Percentiles rank a stretch among this genome's conserved stretches.
Evolutionary conservation across 768 basidiomycete genomes (phyloP).

Genomic region (Suillus hirtellus): DNA sequence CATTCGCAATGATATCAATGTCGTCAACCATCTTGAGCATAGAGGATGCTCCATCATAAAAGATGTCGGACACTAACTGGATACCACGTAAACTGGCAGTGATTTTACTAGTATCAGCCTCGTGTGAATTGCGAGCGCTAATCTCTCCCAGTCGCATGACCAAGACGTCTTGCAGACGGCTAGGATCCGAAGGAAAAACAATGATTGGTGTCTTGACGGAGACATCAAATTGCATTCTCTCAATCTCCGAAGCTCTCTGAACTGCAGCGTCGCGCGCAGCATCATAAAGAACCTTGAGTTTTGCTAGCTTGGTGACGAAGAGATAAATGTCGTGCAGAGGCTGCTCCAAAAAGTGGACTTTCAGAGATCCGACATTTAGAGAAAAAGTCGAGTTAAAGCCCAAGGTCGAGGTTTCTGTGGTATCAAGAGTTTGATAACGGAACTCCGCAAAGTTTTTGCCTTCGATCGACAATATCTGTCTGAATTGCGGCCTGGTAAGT

Average conservation of each 20-base stretch:
- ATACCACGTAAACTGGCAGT: conserved; percentile 81
- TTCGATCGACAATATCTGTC: conserved; percentile 88
- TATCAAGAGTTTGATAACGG: conserved; percentile 88
- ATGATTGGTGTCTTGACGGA: conserved; percentile 90
- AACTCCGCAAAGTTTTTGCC: conserved; percentile 94
- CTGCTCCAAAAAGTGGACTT: conserved; percentile 83
- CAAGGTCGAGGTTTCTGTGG: conserved; percentile 62
- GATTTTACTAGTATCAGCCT: conserved; percentile 55
- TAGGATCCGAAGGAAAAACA: conserved; percentile 74
- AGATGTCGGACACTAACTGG: conserved; percentile 72
- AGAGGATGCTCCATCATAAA: conserved; percentile 47
- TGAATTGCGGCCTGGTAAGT: conserved; percentile 65
- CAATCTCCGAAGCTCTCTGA: conserved; percentile 90
- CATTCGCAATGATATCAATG: conserved; percentile 69
- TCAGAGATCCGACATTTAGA: conserved; percentile 86
- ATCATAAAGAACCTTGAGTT: conserved; percentile 92
- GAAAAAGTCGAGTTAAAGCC: conserved; percentile 84
- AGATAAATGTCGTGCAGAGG: conserved; percentile 88
- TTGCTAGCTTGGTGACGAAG: conserved; percentile 83
- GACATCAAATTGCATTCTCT: conserved; percentile 90
- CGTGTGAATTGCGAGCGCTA: conserved; percentile 73
- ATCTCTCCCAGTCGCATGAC: conserved; percentile 89
- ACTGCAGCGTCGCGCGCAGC: conserved; percentile 91
- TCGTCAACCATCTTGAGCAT: conserved; percentile 89
- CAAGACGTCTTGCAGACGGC: conserved; percentile 63